A percentile compares a stretch with the other conserved stretches of the same genome.
Conservation (phyloP, 2,329 filamentous ascomycete genomes). For the Aureobasidium sp. region DNA sequence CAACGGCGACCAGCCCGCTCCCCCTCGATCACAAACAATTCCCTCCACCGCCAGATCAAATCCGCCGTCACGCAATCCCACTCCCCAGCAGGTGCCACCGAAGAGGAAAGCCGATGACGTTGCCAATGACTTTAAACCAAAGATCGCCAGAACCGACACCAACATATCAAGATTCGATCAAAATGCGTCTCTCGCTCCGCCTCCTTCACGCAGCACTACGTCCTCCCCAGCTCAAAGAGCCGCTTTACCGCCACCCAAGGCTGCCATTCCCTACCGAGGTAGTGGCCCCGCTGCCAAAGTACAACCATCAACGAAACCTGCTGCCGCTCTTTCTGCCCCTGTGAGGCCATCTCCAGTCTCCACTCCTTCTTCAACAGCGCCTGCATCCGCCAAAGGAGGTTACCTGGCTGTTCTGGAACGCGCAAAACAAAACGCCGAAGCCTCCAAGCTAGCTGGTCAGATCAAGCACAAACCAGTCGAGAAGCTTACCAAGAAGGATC, state of each 20-base stretch:
- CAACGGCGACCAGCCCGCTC: constrained; percentile 30
- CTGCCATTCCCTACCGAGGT: constrained; percentile 16
- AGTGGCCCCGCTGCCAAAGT: constrained; percentile 17
- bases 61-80: constrained; percentile 17
- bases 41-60: not conserved
- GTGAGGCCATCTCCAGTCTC: constrained; percentile 6
- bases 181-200: constrained; percentile 24
- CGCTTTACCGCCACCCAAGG: constrained; percentile 14
- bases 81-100: constrained; percentile 21
- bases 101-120: constrained; percentile 34
- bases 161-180: constrained; percentile 26
- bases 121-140: constrained; percentile 29
- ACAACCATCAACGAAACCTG: constrained; percentile 17
- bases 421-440: constrained; percentile 58
- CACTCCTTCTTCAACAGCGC: constrained; percentile 21
- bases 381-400: constrained; percentile 58
- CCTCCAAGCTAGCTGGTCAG: constrained; percentile 53
- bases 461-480: constrained; percentile 71
- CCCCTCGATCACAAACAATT: constrained; percentile 4
- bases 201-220: constrained; percentile 20
- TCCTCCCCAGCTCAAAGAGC: constrained; percentile 16
- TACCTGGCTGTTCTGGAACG: constrained; percentile 69
- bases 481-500: constrained; percentile 53
- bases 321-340: constrained; percentile 19
- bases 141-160: constrained; percentile 27